Evolutionary conservation across 164 flowering plant species (phyloP), one percentile per base, ranked within the genome.

Genomic region (Chimonanthus praecox): DNA sequence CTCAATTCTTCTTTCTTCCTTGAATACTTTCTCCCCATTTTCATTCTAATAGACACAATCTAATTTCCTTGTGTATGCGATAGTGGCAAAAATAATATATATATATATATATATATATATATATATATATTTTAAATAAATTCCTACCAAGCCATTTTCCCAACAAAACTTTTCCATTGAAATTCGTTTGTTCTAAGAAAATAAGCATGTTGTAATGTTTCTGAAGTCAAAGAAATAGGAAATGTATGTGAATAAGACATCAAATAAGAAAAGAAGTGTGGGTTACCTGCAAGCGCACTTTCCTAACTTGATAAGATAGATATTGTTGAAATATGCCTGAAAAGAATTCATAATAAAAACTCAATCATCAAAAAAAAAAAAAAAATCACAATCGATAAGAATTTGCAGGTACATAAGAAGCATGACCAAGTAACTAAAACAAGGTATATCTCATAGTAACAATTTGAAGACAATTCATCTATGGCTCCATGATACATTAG

Each of bases 271-370:
- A 60, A 49, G 60, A 21, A 67, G 58, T 16, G 64, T 68, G 71
- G 9, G 43, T 61, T 73, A 93, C 99, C 98, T 95, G 99, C 73
- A 95, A 83, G 1, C 98, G 90, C 73, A 93, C 87, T 80, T 91
- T 93, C 77, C 89, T 90, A 50, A 95, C 98, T 86, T 95, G 97
- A 78, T 88, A 90, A 7, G 89, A 94, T 72, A 93, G 80, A 83
- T 89, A 92, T 68, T 95, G 98, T 70, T 91, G 99, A 80, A 95
- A 91, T 18, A 80, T 76, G 48, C 85, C 85, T 80, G 79, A 50
- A 73, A 74, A 51, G 18, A 3, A 47, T n/a, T 20, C 43, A 49
- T 7, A 68, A 11, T 68, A 68, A 68, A 68, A n/a, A 5, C 18
- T 43, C 47, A 66, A 45, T 44, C 48, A 66, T 6, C 44, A 66